Percentiles rank a stretch among this genome's conserved stretches.
Conservation (phyloP, 441 rosid species). For the Erysimum pusillum region DNA sequence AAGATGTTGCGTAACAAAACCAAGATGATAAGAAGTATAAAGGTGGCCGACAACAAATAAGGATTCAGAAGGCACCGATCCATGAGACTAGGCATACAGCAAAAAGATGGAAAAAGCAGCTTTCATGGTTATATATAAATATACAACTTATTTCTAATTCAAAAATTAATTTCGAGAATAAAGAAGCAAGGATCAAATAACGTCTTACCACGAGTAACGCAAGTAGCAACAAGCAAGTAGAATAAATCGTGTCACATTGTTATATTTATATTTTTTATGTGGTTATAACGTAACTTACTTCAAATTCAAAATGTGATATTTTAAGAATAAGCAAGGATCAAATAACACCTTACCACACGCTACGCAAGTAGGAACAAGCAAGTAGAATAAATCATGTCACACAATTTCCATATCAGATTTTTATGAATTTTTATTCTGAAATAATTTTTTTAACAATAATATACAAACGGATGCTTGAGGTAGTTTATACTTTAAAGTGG, state of each 20-base stretch:
- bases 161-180: slow-evolving; percentile 22
- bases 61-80: slow-evolving; percentile 46
- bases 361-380: slow-evolving; percentile 33
- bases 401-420: slow-evolving; percentile 6
- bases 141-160: slow-evolving; percentile 33
- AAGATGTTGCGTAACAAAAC: slow-evolving; percentile 22
- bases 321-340: slow-evolving; percentile 31
- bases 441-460: not conserved
- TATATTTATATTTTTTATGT: slow-evolving; percentile 25
- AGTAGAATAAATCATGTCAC: slow-evolving; percentile 18
- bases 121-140: slow-evolving; percentile 39
- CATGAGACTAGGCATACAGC: slow-evolving; percentile 45
- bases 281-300: slow-evolving; percentile 38
- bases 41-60: slow-evolving; percentile 49
- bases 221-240: slow-evolving; percentile 41
- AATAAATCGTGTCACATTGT: slow-evolving; percentile 5
- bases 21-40: slow-evolving; percentile 6
- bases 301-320: slow-evolving; percentile 4
- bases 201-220: slow-evolving; percentile 11
- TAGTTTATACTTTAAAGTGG: not conserved
- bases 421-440: not conserved
- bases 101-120: slow-evolving; percentile 42
- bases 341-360: slow-evolving; percentile 6
- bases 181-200: slow-evolving; percentile 19
- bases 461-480: slow-evolving; percentile 3